Evolutionary conservation across 164 flowering plant genomes (phyloP).

Genomic region (Malania oleifera): DNA sequence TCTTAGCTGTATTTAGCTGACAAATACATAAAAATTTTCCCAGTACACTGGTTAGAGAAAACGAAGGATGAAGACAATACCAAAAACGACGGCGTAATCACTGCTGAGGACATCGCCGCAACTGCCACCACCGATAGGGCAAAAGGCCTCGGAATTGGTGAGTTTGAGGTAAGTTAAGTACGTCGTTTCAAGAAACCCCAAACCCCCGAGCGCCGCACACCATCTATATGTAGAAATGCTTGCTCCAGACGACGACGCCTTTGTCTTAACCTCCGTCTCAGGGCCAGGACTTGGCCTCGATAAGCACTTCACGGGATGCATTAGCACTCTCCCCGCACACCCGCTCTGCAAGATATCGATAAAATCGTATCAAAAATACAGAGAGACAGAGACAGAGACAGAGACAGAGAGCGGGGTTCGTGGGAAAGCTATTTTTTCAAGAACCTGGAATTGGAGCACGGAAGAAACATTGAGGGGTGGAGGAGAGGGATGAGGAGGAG

Average conservation of each 20-base stretch:
- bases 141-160: conserved; percentile 65
- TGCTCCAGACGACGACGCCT: conserved; percentile 9
- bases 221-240: conserved; percentile 48
- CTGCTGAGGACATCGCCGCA: conserved; percentile 84
- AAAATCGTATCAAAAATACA: not conserved
- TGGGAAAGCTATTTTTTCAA: not conserved
- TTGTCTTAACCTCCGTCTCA: conserved; percentile 12
- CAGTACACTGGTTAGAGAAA: too few species aligned
- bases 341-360: not conserved
- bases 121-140: conserved; percentile 70
- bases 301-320: conserved; percentile 35
- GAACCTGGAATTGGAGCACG: conserved; percentile 22
- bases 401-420: conserved; percentile 9
- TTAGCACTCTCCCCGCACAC: conserved; percentile 21
- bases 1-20: too few species aligned
- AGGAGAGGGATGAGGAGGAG: conserved; percentile 7
- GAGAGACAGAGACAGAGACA: not conserved
- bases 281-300: conserved; percentile 15
- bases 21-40: too few species aligned
- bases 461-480: conserved; percentile 4
- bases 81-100: conserved; percentile 70
- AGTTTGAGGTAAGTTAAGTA: conserved; percentile 83
- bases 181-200: conserved; percentile 75
- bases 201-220: conserved; percentile 66
- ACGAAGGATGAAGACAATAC: conserved; percentile 33